Evolutionary conservation across 2,329 filamentous ascomycete species (phyloP).

Genomic region (Neocucurbitaria cava): DNA sequence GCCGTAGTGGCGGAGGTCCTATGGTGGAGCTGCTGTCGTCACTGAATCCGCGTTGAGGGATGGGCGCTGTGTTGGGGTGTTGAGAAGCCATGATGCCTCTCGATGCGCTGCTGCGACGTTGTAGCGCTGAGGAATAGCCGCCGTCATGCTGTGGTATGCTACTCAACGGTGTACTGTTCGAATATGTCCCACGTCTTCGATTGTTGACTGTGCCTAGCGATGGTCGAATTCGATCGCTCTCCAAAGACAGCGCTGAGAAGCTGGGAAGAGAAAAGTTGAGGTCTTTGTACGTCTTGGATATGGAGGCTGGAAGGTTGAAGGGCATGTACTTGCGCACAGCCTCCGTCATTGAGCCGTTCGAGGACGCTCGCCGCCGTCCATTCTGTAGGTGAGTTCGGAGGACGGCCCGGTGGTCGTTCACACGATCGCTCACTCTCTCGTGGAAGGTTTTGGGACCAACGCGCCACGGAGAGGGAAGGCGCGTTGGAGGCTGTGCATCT

Average conservation of each 20-base stretch:
- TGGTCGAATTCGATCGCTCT: slow-evolving; percentile 21
- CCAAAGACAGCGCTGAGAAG: slow-evolving; percentile 39
- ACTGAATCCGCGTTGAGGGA: slow-evolving; percentile 24
- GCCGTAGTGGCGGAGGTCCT: slow-evolving; percentile 8
- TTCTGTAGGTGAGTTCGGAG: slow-evolving; percentile 48
- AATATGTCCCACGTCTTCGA: slow-evolving; percentile 25
- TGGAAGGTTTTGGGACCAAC: slow-evolving; percentile 46
- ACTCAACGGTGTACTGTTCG: slow-evolving; percentile 5
- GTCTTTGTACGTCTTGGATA: slow-evolving; percentile 45
- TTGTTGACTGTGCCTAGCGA: slow-evolving; percentile 12
- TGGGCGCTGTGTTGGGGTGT: slow-evolving; percentile 22
- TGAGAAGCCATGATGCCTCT: slow-evolving; percentile 12
- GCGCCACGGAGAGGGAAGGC: slow-evolving; percentile 56
- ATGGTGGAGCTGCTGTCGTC: slow-evolving; percentile 27
- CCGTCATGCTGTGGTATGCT: slow-evolving; percentile 34
- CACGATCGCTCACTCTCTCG: slow-evolving; percentile 42
- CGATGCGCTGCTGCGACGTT: slow-evolving; percentile 10
- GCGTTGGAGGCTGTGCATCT: slow-evolving; percentile 23
- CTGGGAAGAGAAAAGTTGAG: slow-evolving; percentile 47
- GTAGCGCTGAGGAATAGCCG: slow-evolving; percentile 13
- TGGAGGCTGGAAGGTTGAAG: slow-evolving; percentile 45
- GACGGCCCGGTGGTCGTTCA: slow-evolving; percentile 44
- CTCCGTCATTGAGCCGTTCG: slow-evolving; percentile 45
- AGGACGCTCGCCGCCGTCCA: slow-evolving; percentile 50
- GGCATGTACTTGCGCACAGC: slow-evolving; percentile 45